Percentiles rank a stretch among this genome's conserved stretches.
These are phyloP conservation scores for Sporothrix phasma DNA, from an alignment of 2,329 filamentous ascomycete species.

Conservation along the genomic window DNA sequence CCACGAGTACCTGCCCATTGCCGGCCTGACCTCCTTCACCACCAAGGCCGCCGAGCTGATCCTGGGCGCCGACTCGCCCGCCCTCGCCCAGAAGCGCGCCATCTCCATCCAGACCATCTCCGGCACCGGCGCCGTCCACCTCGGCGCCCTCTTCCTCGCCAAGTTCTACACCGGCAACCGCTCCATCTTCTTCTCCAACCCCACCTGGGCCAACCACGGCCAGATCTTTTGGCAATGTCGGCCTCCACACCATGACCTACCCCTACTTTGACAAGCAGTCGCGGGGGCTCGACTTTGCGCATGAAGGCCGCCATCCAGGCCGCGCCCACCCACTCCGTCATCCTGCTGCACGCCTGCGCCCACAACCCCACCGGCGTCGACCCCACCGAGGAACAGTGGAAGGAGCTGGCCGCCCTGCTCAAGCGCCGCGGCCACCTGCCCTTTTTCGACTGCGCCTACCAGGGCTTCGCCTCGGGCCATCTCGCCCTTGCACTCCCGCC, in stretches of 20 bases:
- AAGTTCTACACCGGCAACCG: slow-evolving; percentile 75
- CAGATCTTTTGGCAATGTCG: slow-evolving; percentile 95
- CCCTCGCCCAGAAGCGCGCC: slow-evolving; percentile 71
- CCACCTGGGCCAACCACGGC: slow-evolving; percentile 98
- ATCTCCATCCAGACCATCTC: slow-evolving; percentile 90
- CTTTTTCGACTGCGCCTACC: slow-evolving; percentile 97
- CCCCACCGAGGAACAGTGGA: slow-evolving; percentile 89
- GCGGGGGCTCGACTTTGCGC: slow-evolving; percentile 83
- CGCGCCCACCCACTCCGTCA: slow-evolving; percentile 70
- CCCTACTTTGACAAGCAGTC: slow-evolving; percentile 89
- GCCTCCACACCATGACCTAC: slow-evolving; percentile 67
- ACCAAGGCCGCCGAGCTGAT: slow-evolving; percentile 85
- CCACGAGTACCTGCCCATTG: slow-evolving; percentile 97
- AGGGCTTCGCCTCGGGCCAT: slow-evolving; percentile 92
- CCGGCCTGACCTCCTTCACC: slow-evolving; percentile 77
- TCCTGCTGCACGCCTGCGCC: slow-evolving; percentile 89
- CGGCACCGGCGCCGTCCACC: slow-evolving; percentile 87
- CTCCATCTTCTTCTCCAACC: slow-evolving; percentile 81
- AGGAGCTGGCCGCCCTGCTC: slow-evolving; percentile 71
- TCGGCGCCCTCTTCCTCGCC: slow-evolving; percentile 86
- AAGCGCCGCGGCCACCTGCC: slow-evolving; percentile 77
- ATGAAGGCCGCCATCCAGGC: slow-evolving; percentile 63
- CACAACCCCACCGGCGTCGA: slow-evolving; percentile 98
- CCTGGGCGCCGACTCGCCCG: slow-evolving; percentile 68
- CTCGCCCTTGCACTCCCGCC: too few species aligned